Evolutionary conservation across 2,329 filamentous ascomycete species (phyloP).

Genomic region (Truncatella angustata): DNA sequence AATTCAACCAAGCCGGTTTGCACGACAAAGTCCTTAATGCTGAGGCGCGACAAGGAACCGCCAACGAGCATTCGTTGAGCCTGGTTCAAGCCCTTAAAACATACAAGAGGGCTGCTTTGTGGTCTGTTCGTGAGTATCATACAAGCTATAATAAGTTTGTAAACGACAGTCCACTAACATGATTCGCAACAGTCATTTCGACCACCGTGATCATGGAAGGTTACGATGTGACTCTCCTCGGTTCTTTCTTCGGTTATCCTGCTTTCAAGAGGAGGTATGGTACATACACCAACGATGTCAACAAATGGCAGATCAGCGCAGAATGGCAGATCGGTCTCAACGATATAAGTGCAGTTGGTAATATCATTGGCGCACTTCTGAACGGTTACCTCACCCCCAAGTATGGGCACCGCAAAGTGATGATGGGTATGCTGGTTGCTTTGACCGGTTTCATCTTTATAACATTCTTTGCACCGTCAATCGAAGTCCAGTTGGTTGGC

Average conservation of each 20-base stretch:
- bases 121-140: conserved; percentile 34
- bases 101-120: conserved; percentile 38
- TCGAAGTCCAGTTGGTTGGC: conserved; percentile 41
- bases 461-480: conserved; percentile 45
- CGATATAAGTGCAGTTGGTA: conserved; percentile 31
- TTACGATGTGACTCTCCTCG: conserved; percentile 46
- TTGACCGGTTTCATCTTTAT: conserved; percentile 46
- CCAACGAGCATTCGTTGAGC: conserved; percentile 34
- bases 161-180: no score
- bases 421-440: conserved; percentile 39
- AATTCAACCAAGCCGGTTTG: conserved; percentile 31
- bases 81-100: conserved; percentile 35
- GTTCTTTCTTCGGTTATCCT: conserved; percentile 44
- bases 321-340: conserved; percentile 51
- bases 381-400: conserved; percentile 40
- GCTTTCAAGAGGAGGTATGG: conserved; percentile 40
- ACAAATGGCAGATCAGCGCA: conserved; percentile 38
- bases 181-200: conserved; percentile 30
- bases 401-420: conserved; percentile 42
- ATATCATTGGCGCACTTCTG: conserved; percentile 38
- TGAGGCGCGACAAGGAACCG: conserved; percentile 34
- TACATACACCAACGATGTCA: conserved; percentile 30
- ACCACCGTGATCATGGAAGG: conserved; percentile 51
- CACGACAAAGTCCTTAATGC: conserved; percentile 36
- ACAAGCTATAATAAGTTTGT: no score